Evolutionary conservation across 305 asterid species (phyloP).

Genomic region (Fraxinus angustifolia): DNA sequence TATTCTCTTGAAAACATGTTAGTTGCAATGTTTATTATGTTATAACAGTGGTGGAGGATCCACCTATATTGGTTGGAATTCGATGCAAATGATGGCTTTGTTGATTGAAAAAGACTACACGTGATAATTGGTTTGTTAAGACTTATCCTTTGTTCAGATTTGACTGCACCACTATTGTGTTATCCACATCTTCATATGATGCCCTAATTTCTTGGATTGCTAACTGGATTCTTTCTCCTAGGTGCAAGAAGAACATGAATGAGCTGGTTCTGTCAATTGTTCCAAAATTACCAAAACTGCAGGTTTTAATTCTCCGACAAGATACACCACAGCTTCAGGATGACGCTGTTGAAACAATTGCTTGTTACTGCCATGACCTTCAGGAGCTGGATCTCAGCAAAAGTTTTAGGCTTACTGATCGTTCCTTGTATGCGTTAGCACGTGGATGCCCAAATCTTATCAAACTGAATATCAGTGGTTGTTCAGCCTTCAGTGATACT

Average conservation of each 20-base stretch:
- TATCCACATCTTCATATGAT: neutral
- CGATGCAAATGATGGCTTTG: neutral
- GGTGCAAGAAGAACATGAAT: slow-evolving; percentile 96
- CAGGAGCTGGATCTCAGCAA: slow-evolving; percentile 92
- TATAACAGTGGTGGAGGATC: neutral
- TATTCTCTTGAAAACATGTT: neutral
- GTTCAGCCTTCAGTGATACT: slow-evolving; percentile 64
- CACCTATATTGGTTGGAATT: neutral
- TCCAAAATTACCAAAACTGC: slow-evolving; percentile 74
- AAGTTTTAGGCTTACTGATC: slow-evolving; percentile 74
- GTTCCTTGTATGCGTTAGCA: slow-evolving; percentile 71
- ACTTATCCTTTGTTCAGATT: neutral
- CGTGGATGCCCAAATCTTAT: slow-evolving; percentile 71
- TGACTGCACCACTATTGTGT: neutral
- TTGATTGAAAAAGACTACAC: neutral
- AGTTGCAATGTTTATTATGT: neutral
- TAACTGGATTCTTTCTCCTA: slow-evolving; percentile 23
- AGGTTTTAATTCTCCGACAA: slow-evolving; percentile 65
- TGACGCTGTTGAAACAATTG: slow-evolving; percentile 60
- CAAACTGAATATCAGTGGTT: slow-evolving; percentile 85
- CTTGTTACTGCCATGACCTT: slow-evolving; percentile 66
- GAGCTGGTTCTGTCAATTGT: slow-evolving; percentile 57
- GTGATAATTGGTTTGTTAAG: neutral
- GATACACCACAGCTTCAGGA: slow-evolving; percentile 79
- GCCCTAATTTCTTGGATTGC: neutral